Base-by-base conservation (phyloP, 148 eudicot genomes). In the Diospyros lotus region DNA sequence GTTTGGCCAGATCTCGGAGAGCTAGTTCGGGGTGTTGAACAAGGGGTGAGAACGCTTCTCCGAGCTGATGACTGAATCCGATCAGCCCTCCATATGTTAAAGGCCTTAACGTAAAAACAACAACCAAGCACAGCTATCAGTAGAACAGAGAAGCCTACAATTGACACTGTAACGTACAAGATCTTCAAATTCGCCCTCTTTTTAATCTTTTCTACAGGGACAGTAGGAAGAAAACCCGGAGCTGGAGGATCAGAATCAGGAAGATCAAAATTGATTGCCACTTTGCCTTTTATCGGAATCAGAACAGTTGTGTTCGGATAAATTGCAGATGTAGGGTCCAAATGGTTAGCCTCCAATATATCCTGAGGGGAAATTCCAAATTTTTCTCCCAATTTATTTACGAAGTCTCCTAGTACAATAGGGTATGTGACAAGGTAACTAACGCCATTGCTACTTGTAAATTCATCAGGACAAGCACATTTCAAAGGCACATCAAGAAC, bases 401-500 rank as follows among this genome's bases (percentile, higher is more conserved):
- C 51, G 18, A 46, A 52, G 63, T 86, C 84, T 1, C 76, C 77
- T 71, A 64, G 51, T 6, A 81, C 61, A 14, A 83, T 52, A 73
- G 89, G 79, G 64, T 86, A 86, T 9, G 84, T 83, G 39, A 86
- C 81, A 13, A 86, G 77, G 66, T 83, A 83, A 66, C 81, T 79
- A 7, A 75, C 72, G 8, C 71, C 78, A 28, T 14, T 52, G 41
- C 2, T 38, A 17, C 13, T 53, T 4, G 78, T 59, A 4, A 9
- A 43, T n/a, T 74, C 76, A 86, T 79, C 79, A 58, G 84, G 86
- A 71, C 89, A 86, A 41, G 83, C 84, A 71, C 84, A 86, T 78
- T 76, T 86, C 62, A 83, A 53, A 13, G 89, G 89, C 13, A 83
- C 70, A 44, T 55, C 43, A 70, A 86, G 73, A 3, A 38, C 8